Evolutionary conservation across 2,329 filamentous ascomycete species (phyloP).

Genomic region (Cercospora beticola): DNA sequence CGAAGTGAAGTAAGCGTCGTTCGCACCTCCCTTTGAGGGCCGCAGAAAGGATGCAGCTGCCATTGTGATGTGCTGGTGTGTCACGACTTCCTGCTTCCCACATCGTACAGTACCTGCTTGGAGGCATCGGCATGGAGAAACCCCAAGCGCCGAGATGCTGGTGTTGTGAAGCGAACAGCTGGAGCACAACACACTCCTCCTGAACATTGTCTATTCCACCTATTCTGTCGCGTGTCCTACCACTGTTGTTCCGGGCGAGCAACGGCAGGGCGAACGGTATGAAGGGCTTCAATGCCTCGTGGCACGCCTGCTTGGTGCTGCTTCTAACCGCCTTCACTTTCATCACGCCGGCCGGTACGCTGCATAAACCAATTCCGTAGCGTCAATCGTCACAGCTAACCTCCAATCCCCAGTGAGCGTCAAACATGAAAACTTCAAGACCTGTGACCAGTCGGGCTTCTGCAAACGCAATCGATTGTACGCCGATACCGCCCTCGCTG

Average conservation of each 20-base stretch:
- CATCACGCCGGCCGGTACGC: conserved; percentile 64
- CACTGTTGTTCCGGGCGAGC: conserved; percentile 6
- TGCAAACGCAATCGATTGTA: conserved; percentile 91
- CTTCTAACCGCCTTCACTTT: conserved; percentile 60
- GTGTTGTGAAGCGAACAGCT: background rate
- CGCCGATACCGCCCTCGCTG: conserved; percentile 70
- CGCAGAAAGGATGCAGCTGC: background rate
- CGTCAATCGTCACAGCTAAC: background rate
- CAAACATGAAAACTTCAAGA: conserved; percentile 97
- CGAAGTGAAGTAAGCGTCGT: background rate
- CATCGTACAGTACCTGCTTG: background rate
- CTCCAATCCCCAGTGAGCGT: conserved; percentile 62
- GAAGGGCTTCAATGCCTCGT: conserved; percentile 41
- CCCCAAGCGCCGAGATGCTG: background rate
- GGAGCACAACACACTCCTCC: background rate
- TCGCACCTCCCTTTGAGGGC: background rate
- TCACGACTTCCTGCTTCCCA: background rate
- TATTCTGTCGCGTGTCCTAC: background rate
- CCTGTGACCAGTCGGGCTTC: conserved; percentile 92
- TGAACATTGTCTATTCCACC: background rate
- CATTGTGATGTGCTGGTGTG: background rate
- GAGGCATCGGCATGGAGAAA: background rate
- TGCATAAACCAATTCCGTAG: background rate
- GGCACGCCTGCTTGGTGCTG: conserved; percentile 64
- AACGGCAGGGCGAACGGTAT: conserved; percentile 20